Conservation (phyloP, 768 basidiomycete genomes). For the Pleurotus tuber-regium region DNA sequence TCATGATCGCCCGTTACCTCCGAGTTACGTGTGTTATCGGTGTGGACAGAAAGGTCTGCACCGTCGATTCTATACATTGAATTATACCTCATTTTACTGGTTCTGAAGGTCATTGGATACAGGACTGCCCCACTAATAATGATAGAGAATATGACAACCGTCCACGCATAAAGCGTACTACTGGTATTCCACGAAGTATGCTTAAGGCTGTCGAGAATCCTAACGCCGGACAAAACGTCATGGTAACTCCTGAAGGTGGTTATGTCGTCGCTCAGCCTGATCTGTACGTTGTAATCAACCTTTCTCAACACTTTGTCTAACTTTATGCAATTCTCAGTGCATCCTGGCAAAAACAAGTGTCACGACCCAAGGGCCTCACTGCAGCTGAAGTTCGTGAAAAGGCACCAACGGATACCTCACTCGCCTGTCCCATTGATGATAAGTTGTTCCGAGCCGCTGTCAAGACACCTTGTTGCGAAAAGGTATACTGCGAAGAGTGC, state of each 20-base stretch:
- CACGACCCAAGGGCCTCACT: slow-evolving; percentile 76
- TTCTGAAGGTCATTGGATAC: slow-evolving; percentile 93
- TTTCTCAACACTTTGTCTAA: background rate
- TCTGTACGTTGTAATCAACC: slow-evolving; percentile 56
- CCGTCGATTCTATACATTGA: background rate
- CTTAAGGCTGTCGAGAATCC: slow-evolving; percentile 94
- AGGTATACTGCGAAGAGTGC: slow-evolving; percentile 94
- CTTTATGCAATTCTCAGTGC: slow-evolving; percentile 44
- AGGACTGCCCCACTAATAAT: slow-evolving; percentile 97
- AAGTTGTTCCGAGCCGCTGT: slow-evolving; percentile 93
- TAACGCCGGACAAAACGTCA: slow-evolving; percentile 74
- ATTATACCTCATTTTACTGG: slow-evolving; percentile 11
- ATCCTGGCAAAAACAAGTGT: slow-evolving; percentile 93
- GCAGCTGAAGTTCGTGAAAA: slow-evolving; percentile 88
- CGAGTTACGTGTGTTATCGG: slow-evolving; percentile 97
- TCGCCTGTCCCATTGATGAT: slow-evolving; percentile 90
- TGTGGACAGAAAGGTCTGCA: slow-evolving; percentile 93
- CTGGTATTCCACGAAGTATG: slow-evolving; percentile 97
- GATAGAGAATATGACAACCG: slow-evolving; percentile 93
- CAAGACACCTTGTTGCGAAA: slow-evolving; percentile 92
- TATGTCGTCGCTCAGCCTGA: slow-evolving; percentile 98
- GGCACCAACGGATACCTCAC: slow-evolving; percentile 70
- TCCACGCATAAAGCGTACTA: slow-evolving; percentile 95
- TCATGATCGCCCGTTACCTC: slow-evolving; percentile 77
- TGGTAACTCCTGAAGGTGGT: slow-evolving; percentile 98